phyloP scores from a whole-genome alignment of 2,329 filamentous ascomycete genomes.

The Orbilia brochopaga region DNA sequence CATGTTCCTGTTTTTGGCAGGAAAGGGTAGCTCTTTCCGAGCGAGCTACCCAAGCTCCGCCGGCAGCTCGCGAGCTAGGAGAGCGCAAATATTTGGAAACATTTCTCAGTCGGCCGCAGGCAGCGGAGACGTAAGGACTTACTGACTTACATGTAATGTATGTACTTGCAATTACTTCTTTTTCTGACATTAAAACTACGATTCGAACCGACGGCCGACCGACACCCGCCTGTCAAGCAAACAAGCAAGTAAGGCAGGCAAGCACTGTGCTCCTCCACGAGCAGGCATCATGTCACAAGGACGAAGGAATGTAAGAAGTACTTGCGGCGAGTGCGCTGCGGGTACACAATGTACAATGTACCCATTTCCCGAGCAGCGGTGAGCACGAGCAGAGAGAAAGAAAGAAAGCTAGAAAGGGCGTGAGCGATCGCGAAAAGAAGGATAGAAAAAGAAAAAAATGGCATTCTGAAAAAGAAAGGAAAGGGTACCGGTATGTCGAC shows the following conservation, averaged over 20 bases:
- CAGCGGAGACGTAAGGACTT: background rate
- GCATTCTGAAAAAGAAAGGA: conserved; percentile 45
- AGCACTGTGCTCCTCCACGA: conserved; percentile 46
- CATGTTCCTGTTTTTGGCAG: conserved; percentile 49
- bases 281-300: conserved; percentile 49
- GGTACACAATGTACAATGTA: conserved; percentile 6
- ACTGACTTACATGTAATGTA: too few species aligned
- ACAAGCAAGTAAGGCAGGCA: conserved; percentile 12
- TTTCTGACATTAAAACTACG: conserved; percentile 21
- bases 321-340: background rate
- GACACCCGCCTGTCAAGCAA: conserved; percentile 50
- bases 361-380: conserved; percentile 22
- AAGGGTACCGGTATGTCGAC: conserved; percentile 5
- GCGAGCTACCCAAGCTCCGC: conserved; percentile 41
- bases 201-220: conserved; percentile 23
- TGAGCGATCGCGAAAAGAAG: conserved; percentile 15
- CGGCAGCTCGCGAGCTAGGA: conserved; percentile 40
- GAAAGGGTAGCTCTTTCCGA: conserved; percentile 51
- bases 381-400: conserved; percentile 23
- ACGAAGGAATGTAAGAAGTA: conserved; percentile 27
- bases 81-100: conserved; percentile 48
- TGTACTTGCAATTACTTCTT: too few species aligned
- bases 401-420: too few species aligned
- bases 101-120: conserved; percentile 22
- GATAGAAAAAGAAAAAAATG: conserved; percentile 37